Base-by-base conservation (phyloP, 2,329 filamentous ascomycete genomes). In the Colletotrichum somersetense region DNA sequence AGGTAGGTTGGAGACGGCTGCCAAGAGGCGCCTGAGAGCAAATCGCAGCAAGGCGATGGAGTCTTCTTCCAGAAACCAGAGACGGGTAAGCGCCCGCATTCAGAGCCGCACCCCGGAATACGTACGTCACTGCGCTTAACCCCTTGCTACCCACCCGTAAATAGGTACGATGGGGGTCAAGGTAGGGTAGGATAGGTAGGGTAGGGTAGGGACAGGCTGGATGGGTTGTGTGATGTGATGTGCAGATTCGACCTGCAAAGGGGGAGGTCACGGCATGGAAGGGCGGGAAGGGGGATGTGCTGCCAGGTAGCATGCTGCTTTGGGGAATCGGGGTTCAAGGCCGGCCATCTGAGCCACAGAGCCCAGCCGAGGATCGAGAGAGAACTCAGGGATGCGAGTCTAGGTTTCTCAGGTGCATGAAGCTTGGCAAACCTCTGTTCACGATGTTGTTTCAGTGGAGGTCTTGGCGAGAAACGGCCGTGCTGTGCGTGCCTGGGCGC, bases 341-440 rank as follows among this genome's bases (percentile, higher is more conserved):
- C 33, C 46, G 46, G 46, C n/a, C 46, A 16, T 48, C 46, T 48
- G 10, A 48, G 20, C 46, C 46, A 48, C 46, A 48, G 6, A n/a
- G 44, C 18, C 18, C 16, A 20, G 42, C 42, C 2, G 44, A n/a
- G 44, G 44, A 3, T 16, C 14, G 33, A 8, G 44, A 50, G 30
- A 52, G 46, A 12, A 23, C 38, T 46, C 18, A n/a, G 8, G 66
- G 62, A 38, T 53, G 58, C 67, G 46, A 55, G 30, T 59, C 59
- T 63, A 59, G 53, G 69, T 64, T 72, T 72, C 46, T 42, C 18
- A 30, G 53, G 33, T 72, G 69, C 69, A 72, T 72, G 55, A 72
- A 72, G 69, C 69, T 72, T 72, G 69, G 69, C 69, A 59, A 69
- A 69, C 68, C 69, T 68, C 64, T 64, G 69, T 55, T 72, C 69